Evolutionary conservation across 257 asterid genomes (phyloP), one percentile per base, ranked within the genome.

Genomic region (Nicotiana otophora): DNA sequence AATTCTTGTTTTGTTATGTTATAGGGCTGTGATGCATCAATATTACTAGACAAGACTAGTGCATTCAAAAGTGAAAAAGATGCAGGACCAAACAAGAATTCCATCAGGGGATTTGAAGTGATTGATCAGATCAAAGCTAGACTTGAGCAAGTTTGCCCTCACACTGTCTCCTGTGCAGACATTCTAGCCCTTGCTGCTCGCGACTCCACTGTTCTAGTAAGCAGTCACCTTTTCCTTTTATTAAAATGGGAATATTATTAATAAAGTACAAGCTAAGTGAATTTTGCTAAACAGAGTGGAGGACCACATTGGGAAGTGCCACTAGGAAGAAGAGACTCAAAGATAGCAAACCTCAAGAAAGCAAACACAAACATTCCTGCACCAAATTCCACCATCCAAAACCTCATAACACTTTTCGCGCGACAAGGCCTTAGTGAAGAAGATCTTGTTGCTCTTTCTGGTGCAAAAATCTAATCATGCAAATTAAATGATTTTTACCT

Each of bases 301-400:
- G 98, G 97, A 51, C 96, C 98, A 6, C 93, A 90, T 60, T 94
- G 97, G 97, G 97, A 92, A 79, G 97, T 95, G 69, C 89, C 93
- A 54, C 62, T 95, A 81, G 98, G 98, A 36, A 91, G 98, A 83
- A 90, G 89, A 85, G 98, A 94, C 72, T 88, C 97, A 15, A 89
- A 60, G 87, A 90, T 90, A 57, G 94, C 96, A 17, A 92, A 90
- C 79, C 63, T 94, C 67, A 83, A 81, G 5, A 83, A 83, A 83
- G 88, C 97, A 26, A 93, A 89, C 88, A 51, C 74, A 2, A 70
- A 91, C 54, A 88, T 93, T 82, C 97, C 98, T 1, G 93, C 97
- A 17, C 95, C 98, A 4, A 94, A 93, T 81, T 91, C 95, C 42
- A 93, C 97, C 20, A 85, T 94, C 85, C 92, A 91, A 77, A 87